phyloP scores from a whole-genome alignment of 192 early-diverging fungal species.

The Phycomyces nitens region DNA sequence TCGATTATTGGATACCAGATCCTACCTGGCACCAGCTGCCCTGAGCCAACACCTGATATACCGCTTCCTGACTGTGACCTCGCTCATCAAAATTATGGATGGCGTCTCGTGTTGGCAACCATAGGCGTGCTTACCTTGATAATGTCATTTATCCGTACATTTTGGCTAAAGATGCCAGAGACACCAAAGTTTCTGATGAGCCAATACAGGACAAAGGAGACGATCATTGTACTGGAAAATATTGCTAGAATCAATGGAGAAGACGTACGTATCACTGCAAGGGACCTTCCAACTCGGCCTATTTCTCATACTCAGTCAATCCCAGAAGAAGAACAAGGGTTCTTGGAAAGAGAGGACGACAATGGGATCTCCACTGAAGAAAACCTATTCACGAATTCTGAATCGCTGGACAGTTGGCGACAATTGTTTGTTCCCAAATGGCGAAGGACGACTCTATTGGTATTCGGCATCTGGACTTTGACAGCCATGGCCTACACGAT shows the following conservation, averaged over 20 bases:
- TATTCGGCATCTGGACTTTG: conserved; percentile 78
- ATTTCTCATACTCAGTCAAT: not conserved
- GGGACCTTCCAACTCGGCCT: conserved; percentile 17
- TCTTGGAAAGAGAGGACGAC: conserved; percentile 23
- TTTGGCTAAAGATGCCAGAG: conserved; percentile 70
- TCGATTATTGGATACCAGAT: conserved; percentile 62
- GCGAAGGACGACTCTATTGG: conserved; percentile 59
- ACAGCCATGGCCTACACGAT: conserved; percentile 80
- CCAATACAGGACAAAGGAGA: conserved; percentile 59
- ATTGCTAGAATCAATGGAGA: conserved; percentile 64
- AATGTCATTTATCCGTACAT: conserved; percentile 70
- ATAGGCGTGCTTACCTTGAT: conserved; percentile 57
- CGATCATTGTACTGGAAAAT: conserved; percentile 61
- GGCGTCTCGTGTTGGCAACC: conserved; percentile 71
- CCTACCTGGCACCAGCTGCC: conserved; percentile 68
- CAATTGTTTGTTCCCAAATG: conserved; percentile 49
- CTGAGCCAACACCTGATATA: conserved; percentile 28
- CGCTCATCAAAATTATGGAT: conserved; percentile 66
- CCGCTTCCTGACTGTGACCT: conserved; percentile 43
- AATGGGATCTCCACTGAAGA: not conserved
- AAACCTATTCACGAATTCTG: not conserved
- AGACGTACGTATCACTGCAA: conserved; percentile 9
- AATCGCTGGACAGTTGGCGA: not conserved
- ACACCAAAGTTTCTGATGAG: conserved; percentile 76
- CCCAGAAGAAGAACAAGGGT: conserved; percentile 33